Evolutionary conservation across 2,329 filamentous ascomycete genomes (phyloP).

Genomic region (Diaporthe citri): DNA sequence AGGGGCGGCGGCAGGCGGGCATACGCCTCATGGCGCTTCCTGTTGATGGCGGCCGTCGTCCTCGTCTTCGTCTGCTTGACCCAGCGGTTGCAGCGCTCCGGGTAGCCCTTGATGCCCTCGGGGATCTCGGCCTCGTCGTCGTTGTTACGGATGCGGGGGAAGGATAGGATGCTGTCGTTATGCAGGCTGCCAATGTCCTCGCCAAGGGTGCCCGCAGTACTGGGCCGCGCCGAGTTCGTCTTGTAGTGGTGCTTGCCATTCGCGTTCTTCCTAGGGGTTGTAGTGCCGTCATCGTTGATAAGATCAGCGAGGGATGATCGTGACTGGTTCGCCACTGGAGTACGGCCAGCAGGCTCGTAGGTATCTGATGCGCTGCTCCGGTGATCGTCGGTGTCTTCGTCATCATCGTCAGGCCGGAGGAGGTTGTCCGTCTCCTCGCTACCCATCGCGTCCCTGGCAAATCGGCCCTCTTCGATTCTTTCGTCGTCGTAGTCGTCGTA

Average conservation of each 20-base stretch:
- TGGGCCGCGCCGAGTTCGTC: conserved; percentile 35
- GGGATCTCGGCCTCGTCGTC: conserved; percentile 57
- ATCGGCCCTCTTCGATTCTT: conserved; percentile 69
- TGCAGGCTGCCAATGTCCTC: conserved; percentile 45
- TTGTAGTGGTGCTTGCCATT: conserved; percentile 48
- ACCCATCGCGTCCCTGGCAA: conserved; percentile 60
- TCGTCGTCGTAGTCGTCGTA: conserved; percentile 74
- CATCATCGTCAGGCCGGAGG: conserved; percentile 60
- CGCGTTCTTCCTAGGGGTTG: conserved; percentile 49
- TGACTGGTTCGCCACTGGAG: conserved; percentile 65
- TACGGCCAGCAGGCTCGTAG: conserved; percentile 69
- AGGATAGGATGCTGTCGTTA: conserved; percentile 69
- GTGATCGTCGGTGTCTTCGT: conserved; percentile 53
- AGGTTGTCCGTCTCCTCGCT: conserved; percentile 60
- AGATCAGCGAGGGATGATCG: conserved; percentile 57
- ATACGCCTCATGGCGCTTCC: conserved; percentile 47
- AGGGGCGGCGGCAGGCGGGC: conserved; percentile 57
- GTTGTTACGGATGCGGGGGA: conserved; percentile 66
- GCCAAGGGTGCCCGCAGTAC: conserved; percentile 34
- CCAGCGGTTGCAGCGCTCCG: conserved; percentile 52
- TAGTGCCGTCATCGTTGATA: conserved; percentile 17
- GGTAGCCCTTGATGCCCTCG: conserved; percentile 56
- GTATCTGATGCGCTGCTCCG: conserved; percentile 55
- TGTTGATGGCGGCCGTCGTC: conserved; percentile 28
- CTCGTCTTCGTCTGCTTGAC: conserved; percentile 47